phyloP scores from a whole-genome alignment of 2,329 filamentous ascomycete genomes.

The Sphaceloma murrayae region DNA sequence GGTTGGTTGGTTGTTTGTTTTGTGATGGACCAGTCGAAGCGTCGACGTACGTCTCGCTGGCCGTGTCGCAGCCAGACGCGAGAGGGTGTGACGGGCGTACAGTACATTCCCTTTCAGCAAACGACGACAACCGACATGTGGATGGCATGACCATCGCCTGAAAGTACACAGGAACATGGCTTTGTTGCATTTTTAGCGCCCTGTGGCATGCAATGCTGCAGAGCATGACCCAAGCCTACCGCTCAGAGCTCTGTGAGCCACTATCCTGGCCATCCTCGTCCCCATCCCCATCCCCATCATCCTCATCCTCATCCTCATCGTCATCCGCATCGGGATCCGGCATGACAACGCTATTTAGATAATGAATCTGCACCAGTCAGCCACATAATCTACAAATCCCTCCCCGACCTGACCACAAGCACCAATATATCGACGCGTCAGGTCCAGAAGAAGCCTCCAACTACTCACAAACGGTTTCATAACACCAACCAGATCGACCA shows the following conservation, averaged over 20 bases:
- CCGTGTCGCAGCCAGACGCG: slow-evolving; percentile 12
- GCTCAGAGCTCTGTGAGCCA: too few relatives aligned
- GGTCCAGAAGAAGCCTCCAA: slow-evolving; percentile 11
- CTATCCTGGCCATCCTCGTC: slow-evolving; percentile 18
- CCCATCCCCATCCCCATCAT: slow-evolving; percentile 23
- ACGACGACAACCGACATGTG: too few relatives aligned
- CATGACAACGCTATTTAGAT: slow-evolving; percentile 43
- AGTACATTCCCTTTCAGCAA: too few relatives aligned
- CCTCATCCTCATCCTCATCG: slow-evolving; percentile 22
- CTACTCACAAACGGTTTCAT: slow-evolving; percentile 72
- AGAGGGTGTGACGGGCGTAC: too few relatives aligned
- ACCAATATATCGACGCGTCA: not conserved
- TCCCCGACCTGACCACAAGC: not conserved
- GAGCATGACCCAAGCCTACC: too few relatives aligned
- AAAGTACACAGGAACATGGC: not conserved
- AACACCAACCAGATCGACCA: slow-evolving; percentile 54
- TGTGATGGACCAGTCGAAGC: not conserved
- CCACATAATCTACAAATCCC: not conserved
- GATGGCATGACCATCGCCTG: too few relatives aligned
- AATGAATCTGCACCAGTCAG: slow-evolving; percentile 35
- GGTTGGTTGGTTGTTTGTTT: not conserved
- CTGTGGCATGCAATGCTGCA: slow-evolving; percentile 13
- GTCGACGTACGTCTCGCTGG: slow-evolving; percentile 2
- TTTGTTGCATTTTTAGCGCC: not conserved
- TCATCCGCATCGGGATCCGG: slow-evolving; percentile 34